Evolutionary conservation across 2,329 filamentous ascomycete genomes (phyloP).

Genomic region (Ophiostoma novo-ulmi): DNA sequence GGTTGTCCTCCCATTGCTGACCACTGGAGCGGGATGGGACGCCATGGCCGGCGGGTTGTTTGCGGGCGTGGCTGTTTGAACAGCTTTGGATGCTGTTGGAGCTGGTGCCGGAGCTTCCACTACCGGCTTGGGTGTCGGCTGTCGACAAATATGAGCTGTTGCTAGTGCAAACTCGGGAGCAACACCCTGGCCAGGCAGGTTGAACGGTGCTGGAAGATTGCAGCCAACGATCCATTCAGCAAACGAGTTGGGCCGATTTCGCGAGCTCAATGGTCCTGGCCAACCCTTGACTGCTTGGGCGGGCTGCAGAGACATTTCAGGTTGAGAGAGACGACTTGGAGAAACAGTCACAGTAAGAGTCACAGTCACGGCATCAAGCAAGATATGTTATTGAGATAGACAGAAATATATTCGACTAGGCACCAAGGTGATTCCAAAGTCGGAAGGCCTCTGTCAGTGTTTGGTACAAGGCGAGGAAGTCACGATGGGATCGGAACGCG

Average conservation of each 20-base stretch:
- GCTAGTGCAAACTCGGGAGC: neutral
- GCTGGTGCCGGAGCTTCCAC: neutral
- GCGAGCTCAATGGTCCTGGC: neutral
- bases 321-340: neutral
- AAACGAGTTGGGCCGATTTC: neutral
- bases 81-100: neutral
- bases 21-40: neutral
- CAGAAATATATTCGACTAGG: neutral
- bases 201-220: neutral
- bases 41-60: neutral
- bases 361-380: too few species aligned
- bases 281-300: neutral
- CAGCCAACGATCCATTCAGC: constrained; percentile 1
- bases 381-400: neutral
- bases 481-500: neutral
- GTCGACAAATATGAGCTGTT: neutral
- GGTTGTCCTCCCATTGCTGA: neutral
- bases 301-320: neutral
- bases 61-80: neutral
- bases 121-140: neutral
- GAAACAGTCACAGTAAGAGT: too few species aligned
- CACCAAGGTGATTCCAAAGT: neutral
- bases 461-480: neutral
- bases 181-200: neutral
- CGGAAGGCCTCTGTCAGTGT: neutral